Conservation (phyloP, 75 land plant genomes). For the Pinus taeda region DNA sequence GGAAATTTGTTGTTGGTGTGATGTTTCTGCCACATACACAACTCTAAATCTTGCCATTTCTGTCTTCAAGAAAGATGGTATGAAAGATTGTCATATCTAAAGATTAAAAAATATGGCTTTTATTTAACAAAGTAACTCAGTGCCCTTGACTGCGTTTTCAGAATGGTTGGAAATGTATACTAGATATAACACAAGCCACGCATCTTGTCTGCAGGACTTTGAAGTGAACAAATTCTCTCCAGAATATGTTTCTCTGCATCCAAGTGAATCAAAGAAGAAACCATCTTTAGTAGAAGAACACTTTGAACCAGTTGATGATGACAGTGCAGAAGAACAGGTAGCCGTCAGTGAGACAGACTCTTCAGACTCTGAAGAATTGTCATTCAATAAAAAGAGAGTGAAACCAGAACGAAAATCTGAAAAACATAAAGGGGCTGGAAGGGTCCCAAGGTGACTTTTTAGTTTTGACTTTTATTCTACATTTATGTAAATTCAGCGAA, state of each 20-base stretch:
- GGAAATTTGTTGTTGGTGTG: no score
- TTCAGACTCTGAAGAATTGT: constrained; percentile 7
- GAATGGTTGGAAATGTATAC: background rate
- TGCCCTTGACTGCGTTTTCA: no score
- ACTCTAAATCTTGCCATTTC: no score
- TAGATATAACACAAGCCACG: background rate
- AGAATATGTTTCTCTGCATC: constrained; percentile 79
- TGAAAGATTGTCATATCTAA: background rate
- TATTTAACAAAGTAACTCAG: background rate
- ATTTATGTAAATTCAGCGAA: background rate
- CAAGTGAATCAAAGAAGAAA: constrained; percentile 50
- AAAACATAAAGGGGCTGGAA: constrained; percentile 20
- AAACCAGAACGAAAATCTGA: background rate
- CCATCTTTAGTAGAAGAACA: constrained; percentile 74
- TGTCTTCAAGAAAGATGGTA: no score
- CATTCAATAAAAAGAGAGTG: constrained; percentile 17
- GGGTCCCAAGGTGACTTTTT: constrained; percentile 35
- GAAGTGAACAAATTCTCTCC: constrained; percentile 66
- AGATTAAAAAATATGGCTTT: background rate
- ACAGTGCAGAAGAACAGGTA: constrained; percentile 26
- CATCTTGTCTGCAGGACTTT: constrained; percentile 59
- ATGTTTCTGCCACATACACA: no score
- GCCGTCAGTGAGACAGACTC: constrained; percentile 30
- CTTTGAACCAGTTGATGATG: constrained; percentile 61
- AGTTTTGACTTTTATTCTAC: background rate